Conservation (phyloP, 2,329 filamentous ascomycete genomes). For the Paecilomyces dactylethromorphus region DNA sequence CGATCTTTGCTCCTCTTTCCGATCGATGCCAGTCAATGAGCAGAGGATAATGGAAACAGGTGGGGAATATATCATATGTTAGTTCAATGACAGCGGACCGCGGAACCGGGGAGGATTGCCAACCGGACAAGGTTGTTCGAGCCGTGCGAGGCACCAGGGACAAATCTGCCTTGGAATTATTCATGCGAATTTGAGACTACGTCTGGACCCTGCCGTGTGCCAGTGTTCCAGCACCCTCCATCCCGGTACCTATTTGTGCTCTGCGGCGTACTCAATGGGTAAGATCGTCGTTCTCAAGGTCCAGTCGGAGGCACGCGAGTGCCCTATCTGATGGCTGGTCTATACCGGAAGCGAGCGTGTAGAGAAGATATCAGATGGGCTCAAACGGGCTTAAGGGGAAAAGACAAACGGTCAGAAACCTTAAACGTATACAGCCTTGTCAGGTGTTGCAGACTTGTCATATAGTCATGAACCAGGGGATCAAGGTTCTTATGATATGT, state of each 20-base stretch:
- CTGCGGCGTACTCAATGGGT: background rate
- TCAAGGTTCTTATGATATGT: background rate
- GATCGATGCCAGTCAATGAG: background rate
- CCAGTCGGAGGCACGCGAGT: background rate
- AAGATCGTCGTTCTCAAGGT: background rate
- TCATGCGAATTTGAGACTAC: background rate
- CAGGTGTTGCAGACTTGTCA: background rate
- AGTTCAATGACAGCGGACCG: background rate
- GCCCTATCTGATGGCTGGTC: background rate
- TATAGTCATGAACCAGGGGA: background rate
- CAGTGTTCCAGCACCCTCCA: background rate
- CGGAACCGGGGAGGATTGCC: background rate
- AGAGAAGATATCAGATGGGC: background rate
- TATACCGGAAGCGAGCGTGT: background rate
- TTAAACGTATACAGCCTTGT: background rate
- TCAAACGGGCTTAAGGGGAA: background rate
- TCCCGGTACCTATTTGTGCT: background rate
- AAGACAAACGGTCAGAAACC: background rate
- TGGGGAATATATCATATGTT: background rate
- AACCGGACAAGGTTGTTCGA: background rate
- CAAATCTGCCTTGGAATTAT: background rate
- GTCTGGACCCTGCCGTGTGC: background rate
- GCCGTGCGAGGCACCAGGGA: background rate
- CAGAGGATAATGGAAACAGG: background rate
- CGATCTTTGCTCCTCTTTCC: background rate